Evolutionary conservation across 2,329 filamentous ascomycete genomes (phyloP).

Genomic region (Trichophyton simii): DNA sequence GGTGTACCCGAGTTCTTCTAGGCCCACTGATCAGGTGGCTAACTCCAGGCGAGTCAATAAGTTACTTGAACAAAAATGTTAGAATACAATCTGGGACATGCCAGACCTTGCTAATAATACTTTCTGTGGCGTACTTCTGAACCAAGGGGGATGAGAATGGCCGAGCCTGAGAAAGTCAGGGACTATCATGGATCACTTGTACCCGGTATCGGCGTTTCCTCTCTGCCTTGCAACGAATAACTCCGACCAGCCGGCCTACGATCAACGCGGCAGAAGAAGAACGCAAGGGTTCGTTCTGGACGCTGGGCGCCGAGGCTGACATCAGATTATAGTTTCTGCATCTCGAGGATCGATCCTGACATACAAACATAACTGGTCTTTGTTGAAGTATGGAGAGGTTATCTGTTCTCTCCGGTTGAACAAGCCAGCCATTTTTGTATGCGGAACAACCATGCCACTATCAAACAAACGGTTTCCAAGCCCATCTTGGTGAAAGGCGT

Average conservation of each 20-base stretch:
- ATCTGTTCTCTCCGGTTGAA: too few species aligned
- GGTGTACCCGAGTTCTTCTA: too few species aligned
- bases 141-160: too few species aligned
- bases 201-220: neutral
- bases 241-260: neutral
- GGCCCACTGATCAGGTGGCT: too few species aligned
- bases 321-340: neutral
- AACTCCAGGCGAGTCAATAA: too few species aligned
- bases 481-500: neutral
- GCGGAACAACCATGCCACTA: neutral
- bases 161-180: too few species aligned
- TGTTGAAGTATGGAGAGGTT: neutral
- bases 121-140: too few species aligned
- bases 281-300: neutral
- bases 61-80: too few species aligned
- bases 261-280: neutral
- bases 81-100: too few species aligned
- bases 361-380: neutral
- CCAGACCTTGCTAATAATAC: too few species aligned
- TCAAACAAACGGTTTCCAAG: neutral
- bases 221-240: neutral
- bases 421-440: neutral
- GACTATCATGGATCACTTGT: neutral
- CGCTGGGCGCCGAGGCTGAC: neutral
- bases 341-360: neutral